Evolutionary conservation across 768 basidiomycete genomes (phyloP).

Genomic region (Boletus bicolor): DNA sequence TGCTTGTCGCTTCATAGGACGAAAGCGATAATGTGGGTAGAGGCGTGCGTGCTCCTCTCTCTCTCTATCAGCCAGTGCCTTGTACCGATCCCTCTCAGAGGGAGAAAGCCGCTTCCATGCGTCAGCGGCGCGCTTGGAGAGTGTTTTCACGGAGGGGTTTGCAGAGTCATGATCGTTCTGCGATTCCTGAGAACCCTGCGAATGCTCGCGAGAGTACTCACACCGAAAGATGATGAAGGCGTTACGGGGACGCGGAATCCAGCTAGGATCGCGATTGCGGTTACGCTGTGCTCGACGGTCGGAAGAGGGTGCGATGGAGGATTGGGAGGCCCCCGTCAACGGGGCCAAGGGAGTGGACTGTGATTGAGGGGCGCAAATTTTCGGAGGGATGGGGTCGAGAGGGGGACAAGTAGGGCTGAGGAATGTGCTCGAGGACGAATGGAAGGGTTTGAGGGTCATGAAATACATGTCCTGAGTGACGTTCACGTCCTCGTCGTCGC

Average conservation of each 20-base stretch:
- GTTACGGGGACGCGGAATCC: conserved; percentile 67
- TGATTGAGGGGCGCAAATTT: not conserved
- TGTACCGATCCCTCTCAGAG: conserved; percentile 49
- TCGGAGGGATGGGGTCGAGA: conserved; percentile 1
- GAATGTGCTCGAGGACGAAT: not conserved
- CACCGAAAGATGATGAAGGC: conserved; percentile 74
- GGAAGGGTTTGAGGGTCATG: conserved; percentile 3
- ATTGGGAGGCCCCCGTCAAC: not conserved
- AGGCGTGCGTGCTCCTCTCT: conserved; percentile 52
- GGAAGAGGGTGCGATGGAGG: conserved; percentile 35
- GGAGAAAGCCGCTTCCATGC: conserved; percentile 63
- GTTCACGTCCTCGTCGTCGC: conserved; percentile 29
- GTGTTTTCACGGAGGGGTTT: conserved; percentile 42
- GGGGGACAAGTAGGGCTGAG: conserved; percentile 16
- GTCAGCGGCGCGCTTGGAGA: conserved; percentile 75
- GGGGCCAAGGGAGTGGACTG: not conserved
- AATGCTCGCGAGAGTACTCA: conserved; percentile 51
- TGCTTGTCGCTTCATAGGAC: conserved; percentile 45
- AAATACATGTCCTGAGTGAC: conserved; percentile 18
- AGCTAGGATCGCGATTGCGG: conserved; percentile 47
- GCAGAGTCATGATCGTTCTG: conserved; percentile 25
- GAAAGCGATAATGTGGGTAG: conserved; percentile 64
- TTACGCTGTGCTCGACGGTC: conserved; percentile 38
- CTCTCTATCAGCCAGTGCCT: conserved; percentile 52
- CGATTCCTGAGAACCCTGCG: conserved; percentile 35